A percentile compares a stretch with the other conserved stretches of the same genome.
Evolutionary conservation across 2,329 filamentous ascomycete species (phyloP).

Genomic region (Fusarium concolor): DNA sequence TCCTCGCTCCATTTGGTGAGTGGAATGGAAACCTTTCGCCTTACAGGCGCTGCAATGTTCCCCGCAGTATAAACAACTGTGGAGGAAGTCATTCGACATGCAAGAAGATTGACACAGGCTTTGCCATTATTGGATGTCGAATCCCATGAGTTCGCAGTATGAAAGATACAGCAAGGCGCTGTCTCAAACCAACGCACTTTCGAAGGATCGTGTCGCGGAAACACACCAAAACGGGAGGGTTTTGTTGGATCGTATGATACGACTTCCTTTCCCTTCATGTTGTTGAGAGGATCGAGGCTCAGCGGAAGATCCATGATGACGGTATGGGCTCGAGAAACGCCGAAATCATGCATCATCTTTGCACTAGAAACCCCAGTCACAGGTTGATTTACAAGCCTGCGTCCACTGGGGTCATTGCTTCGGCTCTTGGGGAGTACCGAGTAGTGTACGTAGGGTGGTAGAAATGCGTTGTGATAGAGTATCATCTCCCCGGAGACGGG

Average conservation of each 20-base stretch:
- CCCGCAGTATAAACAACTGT: conserved; percentile 73
- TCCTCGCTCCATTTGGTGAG: not conserved
- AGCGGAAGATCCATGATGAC: conserved; percentile 78
- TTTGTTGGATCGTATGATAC: conserved; percentile 69
- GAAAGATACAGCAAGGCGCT: conserved; percentile 75
- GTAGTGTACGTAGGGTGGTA: conserved; percentile 74
- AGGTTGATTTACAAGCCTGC: conserved; percentile 49
- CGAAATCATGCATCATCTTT: conserved; percentile 84
- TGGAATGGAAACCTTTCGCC: accelerated
- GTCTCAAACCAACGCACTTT: conserved; percentile 75
- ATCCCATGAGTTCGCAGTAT: conserved; percentile 79
- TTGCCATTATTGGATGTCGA: not conserved
- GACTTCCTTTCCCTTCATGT: conserved; percentile 64
- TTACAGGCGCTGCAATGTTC: conserved; percentile 59
- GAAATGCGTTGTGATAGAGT: conserved; percentile 74
- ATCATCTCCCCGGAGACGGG: conserved; percentile 72
- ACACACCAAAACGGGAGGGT: conserved; percentile 73
- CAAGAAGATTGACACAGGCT: conserved; percentile 69
- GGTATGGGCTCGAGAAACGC: conserved; percentile 71
- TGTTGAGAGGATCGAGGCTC: conserved; percentile 71
- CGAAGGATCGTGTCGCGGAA: conserved; percentile 69
- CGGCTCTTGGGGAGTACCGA: conserved; percentile 54
- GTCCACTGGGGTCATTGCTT: accelerated
- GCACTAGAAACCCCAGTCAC: conserved; percentile 71
- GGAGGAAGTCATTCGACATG: conserved; percentile 74